phyloP scores from a whole-genome alignment of 257 asterid genomes.

The Forsythia viridissima region DNA sequence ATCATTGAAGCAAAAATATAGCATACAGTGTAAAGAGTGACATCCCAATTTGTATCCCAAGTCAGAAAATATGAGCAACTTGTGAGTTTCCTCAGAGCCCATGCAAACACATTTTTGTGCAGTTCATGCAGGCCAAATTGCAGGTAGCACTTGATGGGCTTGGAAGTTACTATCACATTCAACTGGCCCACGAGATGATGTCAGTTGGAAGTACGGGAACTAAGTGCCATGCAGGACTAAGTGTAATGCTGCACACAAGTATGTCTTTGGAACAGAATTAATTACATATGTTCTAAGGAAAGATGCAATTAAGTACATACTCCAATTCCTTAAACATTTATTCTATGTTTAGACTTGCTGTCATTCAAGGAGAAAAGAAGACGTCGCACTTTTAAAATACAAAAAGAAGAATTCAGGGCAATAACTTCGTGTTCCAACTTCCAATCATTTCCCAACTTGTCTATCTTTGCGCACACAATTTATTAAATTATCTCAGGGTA shows the following conservation, averaged over 20 bases:
- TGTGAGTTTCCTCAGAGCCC: not conserved
- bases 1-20: constrained; percentile 9
- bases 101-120: not conserved
- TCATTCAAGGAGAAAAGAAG: no score
- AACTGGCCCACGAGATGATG: not conserved
- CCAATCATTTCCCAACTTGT: no score
- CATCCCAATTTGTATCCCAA: not conserved
- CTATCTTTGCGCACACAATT: no score
- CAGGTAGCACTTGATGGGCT: not conserved
- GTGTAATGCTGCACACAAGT: not conserved
- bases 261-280: not conserved
- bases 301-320: not conserved
- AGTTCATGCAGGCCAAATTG: not conserved
- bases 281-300: no score
- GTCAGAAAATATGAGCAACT: not conserved
- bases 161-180: no score
- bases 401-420: no score
- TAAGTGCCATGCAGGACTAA: not conserved
- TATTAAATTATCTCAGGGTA: no score
- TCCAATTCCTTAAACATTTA: no score
- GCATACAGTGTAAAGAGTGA: constrained; percentile 7
- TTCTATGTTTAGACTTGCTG: no score
- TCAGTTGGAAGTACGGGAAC: not conserved
- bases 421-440: no score
- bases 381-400: no score